Conservation (phyloP, 768 basidiomycete genomes). For the Tubosaeta sp. region DNA sequence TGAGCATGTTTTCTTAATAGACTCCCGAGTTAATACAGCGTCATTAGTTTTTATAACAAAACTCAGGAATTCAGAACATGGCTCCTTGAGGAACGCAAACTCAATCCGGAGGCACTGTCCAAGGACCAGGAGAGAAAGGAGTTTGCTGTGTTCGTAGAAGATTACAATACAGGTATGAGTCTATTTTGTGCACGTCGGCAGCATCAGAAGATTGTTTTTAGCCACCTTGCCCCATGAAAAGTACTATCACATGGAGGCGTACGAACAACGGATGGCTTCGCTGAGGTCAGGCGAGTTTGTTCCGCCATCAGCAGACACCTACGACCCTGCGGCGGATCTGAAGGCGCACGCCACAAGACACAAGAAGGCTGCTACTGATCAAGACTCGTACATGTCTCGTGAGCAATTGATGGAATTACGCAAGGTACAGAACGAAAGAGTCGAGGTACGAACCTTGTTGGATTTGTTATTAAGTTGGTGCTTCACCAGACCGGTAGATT, state of each 20-base stretch:
- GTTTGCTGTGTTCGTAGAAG: constrained; percentile 77
- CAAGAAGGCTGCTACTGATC: constrained; percentile 62
- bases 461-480: background rate
- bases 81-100: constrained; percentile 88
- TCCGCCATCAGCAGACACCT: constrained; percentile 64
- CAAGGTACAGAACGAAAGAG: constrained; percentile 79
- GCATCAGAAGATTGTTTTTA: constrained; percentile 26
- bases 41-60: constrained; percentile 70
- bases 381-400: constrained; percentile 70
- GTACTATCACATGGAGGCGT: constrained; percentile 87
- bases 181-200: background rate
- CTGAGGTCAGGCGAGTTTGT: constrained; percentile 80
- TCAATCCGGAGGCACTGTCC: constrained; percentile 84
- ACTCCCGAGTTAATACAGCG: constrained; percentile 11
- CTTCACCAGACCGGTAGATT: constrained; percentile 38
- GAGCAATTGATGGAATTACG: constrained; percentile 81
- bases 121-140: constrained; percentile 86
- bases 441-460: constrained; percentile 49
- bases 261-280: constrained; percentile 80
- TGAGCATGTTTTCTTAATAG: constrained; percentile 35
- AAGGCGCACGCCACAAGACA: constrained; percentile 67
- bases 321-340: constrained; percentile 84
- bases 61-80: constrained; percentile 85
- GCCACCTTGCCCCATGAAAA: constrained; percentile 94
- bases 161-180: constrained; percentile 70